These are phyloP conservation scores for Perkinsus olseni DNA, from an alignment of 169 alveolate species.

Conservation along the genomic window DNA sequence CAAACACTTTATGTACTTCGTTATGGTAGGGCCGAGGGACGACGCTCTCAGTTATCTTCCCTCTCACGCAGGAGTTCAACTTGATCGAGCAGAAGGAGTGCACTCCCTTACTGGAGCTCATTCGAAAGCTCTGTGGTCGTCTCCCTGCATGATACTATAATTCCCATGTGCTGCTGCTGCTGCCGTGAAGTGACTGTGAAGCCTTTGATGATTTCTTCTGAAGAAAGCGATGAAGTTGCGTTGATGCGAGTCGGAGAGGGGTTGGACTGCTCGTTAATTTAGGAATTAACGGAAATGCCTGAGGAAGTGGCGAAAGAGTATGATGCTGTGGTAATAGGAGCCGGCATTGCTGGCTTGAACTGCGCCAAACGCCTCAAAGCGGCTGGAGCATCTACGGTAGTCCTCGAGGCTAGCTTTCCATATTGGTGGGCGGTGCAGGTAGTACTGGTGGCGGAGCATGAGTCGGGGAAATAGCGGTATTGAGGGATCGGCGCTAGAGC, in stretches of 20 bases:
- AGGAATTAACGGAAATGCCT: too few relatives aligned
- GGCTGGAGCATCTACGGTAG: neutral
- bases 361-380: neutral
- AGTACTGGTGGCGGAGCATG: neutral
- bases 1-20: conserved; percentile 68
- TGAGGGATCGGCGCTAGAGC: too few relatives aligned
- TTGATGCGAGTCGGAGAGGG: neutral
- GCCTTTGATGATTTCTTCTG: neutral
- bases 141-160: neutral
- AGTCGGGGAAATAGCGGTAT: neutral
- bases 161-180: too few relatives aligned
- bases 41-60: neutral
- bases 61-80: conserved; percentile 41
- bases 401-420: neutral
- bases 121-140: conserved; percentile 48
- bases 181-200: neutral
- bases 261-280: neutral
- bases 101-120: conserved; percentile 76
- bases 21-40: conserved; percentile 16
- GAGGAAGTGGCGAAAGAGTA: neutral
- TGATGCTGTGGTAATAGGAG: neutral
- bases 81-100: conserved; percentile 65
- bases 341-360: neutral
- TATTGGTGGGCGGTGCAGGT: neutral
- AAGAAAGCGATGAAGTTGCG: neutral